Evolutionary conservation across 495 filamentous ascomycete genomes (phyloP).

Genomic region (Trichoderma reesei): DNA sequence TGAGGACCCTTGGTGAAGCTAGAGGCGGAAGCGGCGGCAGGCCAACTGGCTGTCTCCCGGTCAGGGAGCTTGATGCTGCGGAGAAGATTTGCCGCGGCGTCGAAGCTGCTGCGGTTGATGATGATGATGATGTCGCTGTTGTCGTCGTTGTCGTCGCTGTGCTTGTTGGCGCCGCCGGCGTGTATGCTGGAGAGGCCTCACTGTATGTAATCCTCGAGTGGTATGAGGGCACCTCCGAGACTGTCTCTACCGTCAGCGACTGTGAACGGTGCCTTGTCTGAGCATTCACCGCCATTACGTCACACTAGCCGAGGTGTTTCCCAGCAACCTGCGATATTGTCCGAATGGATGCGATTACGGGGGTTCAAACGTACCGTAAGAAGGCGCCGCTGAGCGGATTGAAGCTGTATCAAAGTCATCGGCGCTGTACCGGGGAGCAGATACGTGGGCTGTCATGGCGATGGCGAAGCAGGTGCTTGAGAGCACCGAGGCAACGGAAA

Average conservation of each 20-base stretch:
- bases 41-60: constrained; percentile 15
- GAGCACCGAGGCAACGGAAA: not conserved
- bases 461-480: not conserved
- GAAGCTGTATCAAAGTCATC: constrained; percentile 27
- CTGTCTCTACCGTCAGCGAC: constrained; percentile 15
- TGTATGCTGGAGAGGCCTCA: constrained; percentile 34
- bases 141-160: constrained; percentile 14
- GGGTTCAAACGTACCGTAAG: constrained; percentile 32
- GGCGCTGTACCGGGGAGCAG: constrained; percentile 12
- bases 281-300: not conserved
- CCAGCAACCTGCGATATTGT: not conserved
- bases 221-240: constrained; percentile 40
- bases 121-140: too few relatives aligned
- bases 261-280: not conserved
- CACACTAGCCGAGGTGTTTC: too few relatives aligned
- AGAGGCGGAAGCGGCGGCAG: constrained; percentile 30
- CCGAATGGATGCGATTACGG: not conserved
- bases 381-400: constrained; percentile 23
- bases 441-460: not conserved
- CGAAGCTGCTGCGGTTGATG: constrained; percentile 9
- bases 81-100: constrained; percentile 12
- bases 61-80: not conserved
- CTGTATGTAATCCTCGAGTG: constrained; percentile 30
- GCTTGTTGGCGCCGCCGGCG: constrained; percentile 20
- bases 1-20: constrained; percentile 22